Evolutionary conservation across 177 flowering plant genomes (phyloP), one percentile per base, ranked within the genome.

Genomic region (Tripterygium wilfordii): DNA sequence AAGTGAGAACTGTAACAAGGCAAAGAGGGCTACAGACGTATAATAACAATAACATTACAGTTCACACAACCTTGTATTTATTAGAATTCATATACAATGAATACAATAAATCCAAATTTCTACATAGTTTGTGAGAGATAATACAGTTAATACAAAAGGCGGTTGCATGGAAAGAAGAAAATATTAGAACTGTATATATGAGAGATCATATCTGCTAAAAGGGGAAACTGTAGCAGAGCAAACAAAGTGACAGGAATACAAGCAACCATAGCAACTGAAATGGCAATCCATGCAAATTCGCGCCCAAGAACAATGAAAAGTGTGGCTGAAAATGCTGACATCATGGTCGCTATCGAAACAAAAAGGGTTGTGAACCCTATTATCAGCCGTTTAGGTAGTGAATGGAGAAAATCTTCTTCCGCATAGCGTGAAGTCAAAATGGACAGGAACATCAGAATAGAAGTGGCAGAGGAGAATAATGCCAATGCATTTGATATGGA

Each of bases 351-450:
- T 22, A 54, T 25, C 4, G 65, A 54, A 8, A 61, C 7, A 22
- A 61, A 54, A 2, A 61, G 55, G 12, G 52, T 33, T 8, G 49
- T 21, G 23, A 61, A 55, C 5, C 65, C 65, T 0, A 37, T 15
- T 4, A 61, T 36, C 44, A 61, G 39, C 30, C 38, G 42, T 10
- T 21, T 22, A 4, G 65, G 65, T 8, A 61, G 19, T 2, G 55
- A 52, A 19, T 25, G 29, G 10, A 60, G 41, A 24, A 60, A 65
- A 45, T 65, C 70, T 18, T 48, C 58, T 22, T 53, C 58, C 10
- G 61, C 47, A 22, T 56, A 60, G 3, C 62, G 56, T 1, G 65
- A 60, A 12, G 65, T 60, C 32, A 65, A 51, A 23, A 65, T 51
- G 30, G 65, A 60, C 38, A 65, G 24, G 55, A 65, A 65, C 21